Evolutionary conservation across 2,329 filamentous ascomycete species (phyloP).

Genomic region (Byssochlamys sp.): DNA sequence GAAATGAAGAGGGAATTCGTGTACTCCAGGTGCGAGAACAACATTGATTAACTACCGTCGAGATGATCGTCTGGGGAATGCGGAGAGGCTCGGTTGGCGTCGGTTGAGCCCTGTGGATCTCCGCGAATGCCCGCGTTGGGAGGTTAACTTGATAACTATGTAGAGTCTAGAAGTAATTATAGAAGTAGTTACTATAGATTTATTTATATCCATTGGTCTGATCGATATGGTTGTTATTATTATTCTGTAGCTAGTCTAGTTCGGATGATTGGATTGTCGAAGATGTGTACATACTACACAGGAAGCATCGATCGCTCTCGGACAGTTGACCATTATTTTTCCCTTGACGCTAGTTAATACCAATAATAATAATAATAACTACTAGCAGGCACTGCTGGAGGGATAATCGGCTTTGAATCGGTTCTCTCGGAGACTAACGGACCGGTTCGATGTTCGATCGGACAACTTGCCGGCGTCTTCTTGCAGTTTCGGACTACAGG

Average conservation of each 20-base stretch:
- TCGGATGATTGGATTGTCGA: too few relatives aligned
- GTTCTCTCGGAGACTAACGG: neutral
- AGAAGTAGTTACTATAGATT: neutral
- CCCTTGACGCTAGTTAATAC: too few relatives aligned
- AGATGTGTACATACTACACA: too few relatives aligned
- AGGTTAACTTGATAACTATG: neutral
- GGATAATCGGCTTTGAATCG: neutral
- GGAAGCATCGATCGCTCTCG: too few relatives aligned
- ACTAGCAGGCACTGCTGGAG: neutral
- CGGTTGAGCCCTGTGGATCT: slow-evolving; percentile 7
- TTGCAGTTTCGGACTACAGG: neutral
- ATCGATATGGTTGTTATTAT: too few relatives aligned
- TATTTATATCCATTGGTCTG: too few relatives aligned
- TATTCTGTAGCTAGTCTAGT: too few relatives aligned
- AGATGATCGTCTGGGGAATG: slow-evolving; percentile 4
- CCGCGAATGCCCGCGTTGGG: neutral
- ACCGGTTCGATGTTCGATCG: neutral
- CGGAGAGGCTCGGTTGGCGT: slow-evolving; percentile 22
- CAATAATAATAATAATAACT: too few relatives aligned
- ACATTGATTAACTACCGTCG: too few relatives aligned
- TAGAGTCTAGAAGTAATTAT: too few relatives aligned
- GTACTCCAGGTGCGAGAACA: too few relatives aligned
- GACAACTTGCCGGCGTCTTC: neutral
- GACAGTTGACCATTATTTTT: too few relatives aligned
- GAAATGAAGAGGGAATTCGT: neutral